phyloP scores from a whole-genome alignment of 345 rosid species.

The Melastoma malabathricum region DNA sequence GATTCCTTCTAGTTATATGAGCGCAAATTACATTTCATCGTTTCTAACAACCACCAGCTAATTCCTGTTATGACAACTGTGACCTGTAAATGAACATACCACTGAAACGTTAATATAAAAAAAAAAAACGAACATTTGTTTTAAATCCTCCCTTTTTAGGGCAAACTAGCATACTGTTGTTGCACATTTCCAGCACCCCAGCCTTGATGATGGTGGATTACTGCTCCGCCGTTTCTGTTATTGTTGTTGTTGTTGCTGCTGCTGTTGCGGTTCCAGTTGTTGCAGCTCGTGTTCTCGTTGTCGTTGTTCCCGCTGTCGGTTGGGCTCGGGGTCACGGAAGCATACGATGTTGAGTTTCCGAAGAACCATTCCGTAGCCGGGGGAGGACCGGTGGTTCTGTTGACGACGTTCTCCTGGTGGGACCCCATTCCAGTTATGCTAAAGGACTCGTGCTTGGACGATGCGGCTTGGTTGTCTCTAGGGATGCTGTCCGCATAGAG shows the following conservation, averaged over 20 bases:
- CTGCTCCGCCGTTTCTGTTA: slow-evolving; percentile 5
- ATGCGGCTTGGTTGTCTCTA: no score
- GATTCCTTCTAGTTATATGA: no score
- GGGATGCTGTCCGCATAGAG: slow-evolving; percentile 28
- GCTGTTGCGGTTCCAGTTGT: slow-evolving; percentile 1
- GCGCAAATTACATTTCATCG: no score
- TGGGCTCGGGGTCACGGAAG: slow-evolving; percentile 22
- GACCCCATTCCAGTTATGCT: no score
- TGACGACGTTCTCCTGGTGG: slow-evolving; percentile 10
- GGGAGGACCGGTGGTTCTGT: slow-evolving; percentile 22
- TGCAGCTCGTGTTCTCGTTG: slow-evolving; percentile 7
- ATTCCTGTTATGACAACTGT: no score
- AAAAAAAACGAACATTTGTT: no score
- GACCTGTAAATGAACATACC: no score
- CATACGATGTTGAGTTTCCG: slow-evolving; percentile 28
- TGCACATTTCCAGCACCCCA: no score
- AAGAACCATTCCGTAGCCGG: slow-evolving; percentile 58
- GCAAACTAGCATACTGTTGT: slow-evolving; percentile 5
- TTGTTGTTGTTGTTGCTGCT: slow-evolving; percentile 1
- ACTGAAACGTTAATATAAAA: no score
- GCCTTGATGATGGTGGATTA: neutral
- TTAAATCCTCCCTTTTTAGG: slow-evolving; percentile 1
- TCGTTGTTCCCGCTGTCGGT: slow-evolving; percentile 18
- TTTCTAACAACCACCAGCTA: no score
- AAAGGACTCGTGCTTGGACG: no score